phyloP scores from a whole-genome alignment of 768 basidiomycete species.

The Leucosporidium creatinivorum region DNA sequence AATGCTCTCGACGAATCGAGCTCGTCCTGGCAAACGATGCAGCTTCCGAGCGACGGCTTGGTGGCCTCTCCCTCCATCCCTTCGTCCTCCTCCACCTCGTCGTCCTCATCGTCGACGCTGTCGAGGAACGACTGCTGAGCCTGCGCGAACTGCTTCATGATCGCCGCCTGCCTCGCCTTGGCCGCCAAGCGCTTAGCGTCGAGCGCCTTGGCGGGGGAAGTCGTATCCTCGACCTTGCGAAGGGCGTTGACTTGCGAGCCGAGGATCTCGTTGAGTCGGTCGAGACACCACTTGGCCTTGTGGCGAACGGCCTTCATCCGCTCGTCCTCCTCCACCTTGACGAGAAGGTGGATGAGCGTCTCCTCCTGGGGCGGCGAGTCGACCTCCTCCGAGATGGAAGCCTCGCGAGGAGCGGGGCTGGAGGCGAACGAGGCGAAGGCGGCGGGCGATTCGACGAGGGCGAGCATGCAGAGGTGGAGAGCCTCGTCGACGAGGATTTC shows the following conservation, averaged over 20 bases:
- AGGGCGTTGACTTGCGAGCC: not conserved
- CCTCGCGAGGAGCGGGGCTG: constrained; percentile 42
- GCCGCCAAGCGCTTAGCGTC: constrained; percentile 75
- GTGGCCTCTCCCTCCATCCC: constrained; percentile 43
- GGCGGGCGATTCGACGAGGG: constrained; percentile 60
- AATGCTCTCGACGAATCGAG: constrained; percentile 65
- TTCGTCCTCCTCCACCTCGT: constrained; percentile 47
- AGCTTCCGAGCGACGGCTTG: constrained; percentile 56
- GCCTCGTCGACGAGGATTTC: constrained; percentile 87
- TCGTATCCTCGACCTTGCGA: constrained; percentile 26
- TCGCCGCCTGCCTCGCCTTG: constrained; percentile 80
- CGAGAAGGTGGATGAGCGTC: constrained; percentile 59
- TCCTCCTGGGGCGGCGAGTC: not conserved
- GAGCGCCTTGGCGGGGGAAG: constrained; percentile 43
- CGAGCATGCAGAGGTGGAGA: constrained; percentile 78
- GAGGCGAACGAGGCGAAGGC: constrained; percentile 58
- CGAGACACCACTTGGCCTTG: constrained; percentile 69
- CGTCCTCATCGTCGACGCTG: constrained; percentile 54
- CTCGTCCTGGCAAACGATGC: constrained; percentile 97
- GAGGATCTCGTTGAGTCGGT: constrained; percentile 7
- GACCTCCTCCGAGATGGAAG: constrained; percentile 41
- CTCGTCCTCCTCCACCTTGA: constrained; percentile 67
- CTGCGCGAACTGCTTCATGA: constrained; percentile 92
- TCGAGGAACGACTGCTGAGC: constrained; percentile 80
- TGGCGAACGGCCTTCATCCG: constrained; percentile 60